Conservation (phyloP, 2,329 filamentous ascomycete species). For the Aureobasidium sp. region DNA sequence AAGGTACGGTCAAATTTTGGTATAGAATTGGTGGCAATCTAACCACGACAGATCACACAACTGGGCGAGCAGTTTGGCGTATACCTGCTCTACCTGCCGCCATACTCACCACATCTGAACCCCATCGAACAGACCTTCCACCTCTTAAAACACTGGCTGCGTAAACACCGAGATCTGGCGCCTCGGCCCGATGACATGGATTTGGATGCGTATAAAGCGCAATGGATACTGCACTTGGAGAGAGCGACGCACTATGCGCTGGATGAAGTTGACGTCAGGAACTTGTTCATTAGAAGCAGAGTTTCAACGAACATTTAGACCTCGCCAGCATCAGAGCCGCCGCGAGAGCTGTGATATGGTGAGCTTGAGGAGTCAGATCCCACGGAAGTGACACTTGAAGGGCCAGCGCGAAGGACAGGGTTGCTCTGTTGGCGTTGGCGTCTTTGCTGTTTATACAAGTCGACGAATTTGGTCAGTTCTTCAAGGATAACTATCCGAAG, state of each 20-base stretch:
- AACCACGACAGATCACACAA: background rate
- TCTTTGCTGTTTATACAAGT: no score
- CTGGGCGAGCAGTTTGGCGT: background rate
- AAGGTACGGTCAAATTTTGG: background rate
- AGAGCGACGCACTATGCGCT: background rate
- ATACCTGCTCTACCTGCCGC: background rate
- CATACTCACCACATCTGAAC: background rate
- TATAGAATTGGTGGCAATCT: no score
- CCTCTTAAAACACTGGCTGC: background rate
- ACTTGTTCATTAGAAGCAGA: background rate
- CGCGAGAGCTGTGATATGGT: background rate
- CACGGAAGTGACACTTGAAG: no score
- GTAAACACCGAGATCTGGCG: background rate
- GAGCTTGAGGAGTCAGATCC: slow-evolving; percentile 28
- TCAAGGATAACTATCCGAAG: no score
- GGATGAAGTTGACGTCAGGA: background rate
- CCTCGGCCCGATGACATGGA: background rate
- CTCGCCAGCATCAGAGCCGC: no score
- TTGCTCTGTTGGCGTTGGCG: no score
- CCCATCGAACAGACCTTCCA: background rate
- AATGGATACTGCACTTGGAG: background rate
- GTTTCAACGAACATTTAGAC: background rate
- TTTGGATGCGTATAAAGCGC: background rate
- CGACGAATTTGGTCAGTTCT: no score
- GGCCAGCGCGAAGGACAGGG: no score